A percentile compares a stretch with the other conserved stretches of the same genome.
These are phyloP conservation scores for Raphanus hybrid DNA, from an alignment of 441 rosid genomes.

Conservation along the genomic window DNA sequence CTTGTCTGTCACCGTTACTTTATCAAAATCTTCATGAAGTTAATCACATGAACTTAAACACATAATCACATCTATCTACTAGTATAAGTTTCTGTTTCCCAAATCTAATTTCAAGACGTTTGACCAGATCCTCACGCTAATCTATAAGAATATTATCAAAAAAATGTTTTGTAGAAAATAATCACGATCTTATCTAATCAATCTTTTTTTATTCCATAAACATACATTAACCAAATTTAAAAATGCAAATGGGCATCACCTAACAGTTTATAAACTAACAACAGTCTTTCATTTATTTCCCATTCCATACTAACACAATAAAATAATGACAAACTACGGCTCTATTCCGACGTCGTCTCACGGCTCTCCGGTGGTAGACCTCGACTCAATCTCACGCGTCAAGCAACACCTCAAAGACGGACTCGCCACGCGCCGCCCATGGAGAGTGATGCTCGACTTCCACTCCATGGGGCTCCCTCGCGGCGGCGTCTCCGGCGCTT, in stretches of 20 bases:
- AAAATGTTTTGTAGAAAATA: background rate
- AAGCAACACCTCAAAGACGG: conserved; percentile 65
- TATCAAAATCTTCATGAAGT: background rate
- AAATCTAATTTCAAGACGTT: conserved; percentile 9
- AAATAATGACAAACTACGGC: conserved; percentile 69
- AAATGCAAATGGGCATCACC: conserved; percentile 9
- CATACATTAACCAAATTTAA: background rate
- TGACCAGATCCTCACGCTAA: conserved; percentile 21
- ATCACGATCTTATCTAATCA: conserved; percentile 9
- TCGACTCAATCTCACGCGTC: conserved; percentile 63
- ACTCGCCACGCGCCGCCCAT: conserved; percentile 59
- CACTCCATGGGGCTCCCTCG: conserved; percentile 50
- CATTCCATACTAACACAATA: background rate
- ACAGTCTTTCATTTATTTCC: conserved; percentile 3
- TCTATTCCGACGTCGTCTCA: conserved; percentile 76
- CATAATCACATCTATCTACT: background rate
- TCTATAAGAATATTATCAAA: background rate
- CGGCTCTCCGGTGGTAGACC: conserved; percentile 41
- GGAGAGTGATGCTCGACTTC: conserved; percentile 58
- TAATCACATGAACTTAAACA: background rate
- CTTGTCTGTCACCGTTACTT: conserved; percentile 23
- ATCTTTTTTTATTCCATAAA: conserved; percentile 9
- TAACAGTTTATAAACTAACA: conserved; percentile 12
- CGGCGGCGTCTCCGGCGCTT: conserved; percentile 38
- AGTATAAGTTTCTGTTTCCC: background rate